Conservation (phyloP, 2,329 filamentous ascomycete species). For the Emergomyces pasteurianus region DNA sequence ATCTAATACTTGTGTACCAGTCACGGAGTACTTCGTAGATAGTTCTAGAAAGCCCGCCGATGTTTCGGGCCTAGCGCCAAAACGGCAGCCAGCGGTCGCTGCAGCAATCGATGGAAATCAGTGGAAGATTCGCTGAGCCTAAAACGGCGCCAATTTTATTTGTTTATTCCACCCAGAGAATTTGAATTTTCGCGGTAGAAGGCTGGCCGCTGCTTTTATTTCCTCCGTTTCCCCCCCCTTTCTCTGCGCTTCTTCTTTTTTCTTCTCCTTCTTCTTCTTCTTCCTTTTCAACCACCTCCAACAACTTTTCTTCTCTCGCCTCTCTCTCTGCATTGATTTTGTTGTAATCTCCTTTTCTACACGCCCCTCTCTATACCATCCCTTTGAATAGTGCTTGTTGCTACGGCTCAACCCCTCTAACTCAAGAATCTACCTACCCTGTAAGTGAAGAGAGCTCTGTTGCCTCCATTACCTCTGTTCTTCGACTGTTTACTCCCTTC, state of each 20-base stretch:
- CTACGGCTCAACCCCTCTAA: neutral
- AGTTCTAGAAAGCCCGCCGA: neutral
- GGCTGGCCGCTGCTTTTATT: slow-evolving; percentile 1
- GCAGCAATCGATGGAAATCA: slow-evolving; percentile 11
- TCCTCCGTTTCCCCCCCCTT: slow-evolving; percentile 10
- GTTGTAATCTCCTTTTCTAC: slow-evolving; percentile 2
- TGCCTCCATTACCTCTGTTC: neutral
- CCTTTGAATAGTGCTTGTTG: slow-evolving; percentile 2
- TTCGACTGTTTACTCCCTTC: slow-evolving; percentile 4
- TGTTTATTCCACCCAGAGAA: neutral
- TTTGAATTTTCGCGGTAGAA: neutral
- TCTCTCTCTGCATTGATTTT: neutral
- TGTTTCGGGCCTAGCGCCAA: neutral
- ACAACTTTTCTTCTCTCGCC: slow-evolving; percentile 6
- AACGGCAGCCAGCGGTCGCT: no score
- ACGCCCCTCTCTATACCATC: slow-evolving; percentile 1
- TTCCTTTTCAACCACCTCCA: slow-evolving; percentile 10
- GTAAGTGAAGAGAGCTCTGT: slow-evolving; percentile 4
- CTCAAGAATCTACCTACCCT: slow-evolving; percentile 5
- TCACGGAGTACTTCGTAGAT: no score
- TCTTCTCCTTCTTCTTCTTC: slow-evolving; percentile 11
- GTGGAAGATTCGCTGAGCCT: slow-evolving; percentile 14
- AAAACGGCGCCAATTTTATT: neutral
- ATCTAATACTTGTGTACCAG: no score
- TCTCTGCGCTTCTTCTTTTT: slow-evolving; percentile 11